Evolutionary conservation across 306 rosid genomes (phyloP).

Genomic region (Cucurbita ficifolia): DNA sequence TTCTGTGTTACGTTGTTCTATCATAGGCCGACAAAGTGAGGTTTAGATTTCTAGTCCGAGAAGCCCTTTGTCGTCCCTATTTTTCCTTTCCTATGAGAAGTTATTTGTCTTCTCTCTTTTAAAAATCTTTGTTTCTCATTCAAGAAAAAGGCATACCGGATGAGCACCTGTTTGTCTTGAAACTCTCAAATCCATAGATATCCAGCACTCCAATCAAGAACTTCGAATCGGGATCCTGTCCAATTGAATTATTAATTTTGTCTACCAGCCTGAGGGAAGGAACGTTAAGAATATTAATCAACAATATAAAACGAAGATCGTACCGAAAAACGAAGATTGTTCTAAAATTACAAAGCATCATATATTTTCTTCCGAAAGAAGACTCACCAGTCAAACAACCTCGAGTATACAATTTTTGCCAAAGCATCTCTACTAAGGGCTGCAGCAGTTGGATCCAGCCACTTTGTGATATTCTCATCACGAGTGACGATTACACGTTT

Average conservation of each 20-base stretch:
- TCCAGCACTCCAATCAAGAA: slow-evolving; percentile 89
- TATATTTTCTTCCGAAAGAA: slow-evolving; percentile 2
- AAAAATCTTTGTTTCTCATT: slow-evolving; percentile 15
- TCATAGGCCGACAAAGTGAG: too few species aligned
- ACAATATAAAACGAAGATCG: neutral
- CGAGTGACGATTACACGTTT: slow-evolving; percentile 96
- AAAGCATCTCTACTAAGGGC: slow-evolving; percentile 88
- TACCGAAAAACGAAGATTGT: neutral
- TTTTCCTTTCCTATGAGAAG: neutral
- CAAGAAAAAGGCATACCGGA: slow-evolving; percentile 30
- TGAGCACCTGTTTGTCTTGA: slow-evolving; percentile 97
- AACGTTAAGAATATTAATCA: neutral
- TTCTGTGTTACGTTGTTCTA: too few species aligned
- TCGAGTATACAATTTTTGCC: slow-evolving; percentile 82
- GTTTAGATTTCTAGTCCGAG: too few species aligned
- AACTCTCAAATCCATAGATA: slow-evolving; percentile 99
- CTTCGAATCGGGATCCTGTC: slow-evolving; percentile 88
- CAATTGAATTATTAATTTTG: slow-evolving; percentile 77
- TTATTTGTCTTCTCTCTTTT: neutral
- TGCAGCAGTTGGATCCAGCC: slow-evolving; percentile 92
- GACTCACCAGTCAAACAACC: slow-evolving; percentile 93
- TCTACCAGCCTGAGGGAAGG: slow-evolving; percentile 80
- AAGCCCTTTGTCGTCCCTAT: too few species aligned
- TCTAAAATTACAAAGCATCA: slow-evolving; percentile 4
- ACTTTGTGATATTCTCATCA: slow-evolving; percentile 83